phyloP scores from a whole-genome alignment of 495 filamentous ascomycete genomes.

The Talaromyces adpressus region DNA sequence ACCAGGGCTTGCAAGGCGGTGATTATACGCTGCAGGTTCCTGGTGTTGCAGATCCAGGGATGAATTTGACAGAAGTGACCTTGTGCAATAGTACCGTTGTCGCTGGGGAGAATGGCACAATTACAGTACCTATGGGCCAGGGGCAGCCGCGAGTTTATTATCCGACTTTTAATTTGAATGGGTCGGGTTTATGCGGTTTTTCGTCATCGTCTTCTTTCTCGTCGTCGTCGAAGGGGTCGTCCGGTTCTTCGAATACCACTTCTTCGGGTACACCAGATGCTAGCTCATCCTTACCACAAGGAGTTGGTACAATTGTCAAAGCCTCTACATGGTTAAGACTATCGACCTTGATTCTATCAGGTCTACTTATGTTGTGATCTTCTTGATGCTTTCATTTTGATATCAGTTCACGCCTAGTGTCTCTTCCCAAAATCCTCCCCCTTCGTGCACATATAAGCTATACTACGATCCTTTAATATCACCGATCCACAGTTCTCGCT shows the following conservation, averaged over 20 bases:
- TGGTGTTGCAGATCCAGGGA: conserved; percentile 27
- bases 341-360: not conserved
- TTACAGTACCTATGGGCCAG: conserved; percentile 30
- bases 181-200: conserved; percentile 20
- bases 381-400: not conserved
- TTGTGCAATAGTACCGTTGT: conserved; percentile 33
- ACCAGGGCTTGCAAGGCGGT: conserved; percentile 39
- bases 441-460: not conserved
- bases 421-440: not conserved
- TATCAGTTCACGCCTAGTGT: not conserved
- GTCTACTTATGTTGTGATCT: not conserved
- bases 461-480: not conserved
- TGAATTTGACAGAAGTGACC: conserved; percentile 38
- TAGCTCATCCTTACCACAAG: not conserved
- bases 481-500: not conserved
- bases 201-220: not conserved
- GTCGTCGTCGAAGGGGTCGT: not conserved
- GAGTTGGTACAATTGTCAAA: not conserved
- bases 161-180: conserved; percentile 14
- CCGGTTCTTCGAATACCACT: not conserved
- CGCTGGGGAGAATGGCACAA: conserved; percentile 20
- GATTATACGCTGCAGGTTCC: conserved; percentile 35
- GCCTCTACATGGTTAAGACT: not conserved
- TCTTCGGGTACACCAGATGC: not conserved
- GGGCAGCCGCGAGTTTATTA: conserved; percentile 40